Percentiles rank a stretch among this genome's conserved stretches.
Evolutionary conservation across 23 red algal genomes (phyloP).

Genomic region (Gracilaria gracilis): DNA sequence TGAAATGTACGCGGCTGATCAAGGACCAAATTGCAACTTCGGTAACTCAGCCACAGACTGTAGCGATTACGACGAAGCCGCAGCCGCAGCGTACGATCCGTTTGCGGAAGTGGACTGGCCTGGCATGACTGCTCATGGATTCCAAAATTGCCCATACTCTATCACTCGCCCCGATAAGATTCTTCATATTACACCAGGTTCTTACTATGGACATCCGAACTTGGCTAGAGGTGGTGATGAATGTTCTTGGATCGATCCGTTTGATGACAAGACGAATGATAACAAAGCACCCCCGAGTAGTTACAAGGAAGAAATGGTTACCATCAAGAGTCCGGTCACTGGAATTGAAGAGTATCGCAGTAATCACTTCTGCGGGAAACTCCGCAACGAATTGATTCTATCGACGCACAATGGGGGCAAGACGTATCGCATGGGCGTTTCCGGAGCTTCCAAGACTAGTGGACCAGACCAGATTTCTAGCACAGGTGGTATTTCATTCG

Average conservation of each 20-base stretch:
- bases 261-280: constrained; percentile 34
- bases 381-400: constrained; percentile 51
- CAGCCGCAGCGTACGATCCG: constrained; percentile 38
- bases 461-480: constrained; percentile 21
- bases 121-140: constrained; percentile 29
- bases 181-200: constrained; percentile 40
- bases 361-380: constrained; percentile 63
- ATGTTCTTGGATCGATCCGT: constrained; percentile 66
- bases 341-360: constrained; percentile 61
- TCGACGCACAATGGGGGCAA: constrained; percentile 60
- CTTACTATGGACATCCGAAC: constrained; percentile 70
- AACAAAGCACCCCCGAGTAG: constrained; percentile 22
- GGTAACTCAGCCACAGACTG: constrained; percentile 58
- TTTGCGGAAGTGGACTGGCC: constrained; percentile 43
- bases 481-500: constrained; percentile 53
- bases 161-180: constrained; percentile 52
- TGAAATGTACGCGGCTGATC: constrained; percentile 58
- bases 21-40: constrained; percentile 73
- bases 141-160: constrained; percentile 24
- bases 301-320: constrained; percentile 30
- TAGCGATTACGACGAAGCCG: constrained; percentile 33
- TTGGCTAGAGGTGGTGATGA: constrained; percentile 57
- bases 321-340: constrained; percentile 54
- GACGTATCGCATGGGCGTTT: constrained; percentile 53
- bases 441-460: constrained; percentile 10